phyloP scores from a whole-genome alignment of 345 rosid species.

The Corymbia maculata region DNA sequence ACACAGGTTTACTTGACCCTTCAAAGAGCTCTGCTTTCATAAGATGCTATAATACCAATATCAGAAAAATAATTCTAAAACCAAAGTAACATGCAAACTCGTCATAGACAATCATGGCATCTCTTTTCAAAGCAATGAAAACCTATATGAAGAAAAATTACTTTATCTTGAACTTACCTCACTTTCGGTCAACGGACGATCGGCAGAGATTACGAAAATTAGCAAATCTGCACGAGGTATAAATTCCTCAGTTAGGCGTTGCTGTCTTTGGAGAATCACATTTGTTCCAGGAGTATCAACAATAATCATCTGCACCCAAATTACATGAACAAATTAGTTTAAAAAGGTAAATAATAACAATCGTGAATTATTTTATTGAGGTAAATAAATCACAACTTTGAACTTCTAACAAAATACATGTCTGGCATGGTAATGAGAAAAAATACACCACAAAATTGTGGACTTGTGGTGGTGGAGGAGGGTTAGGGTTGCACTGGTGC shows the following conservation, averaged over 20 bases:
- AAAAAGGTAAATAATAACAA: neutral
- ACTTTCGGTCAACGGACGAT: slow-evolving; percentile 93
- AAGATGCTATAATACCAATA: neutral
- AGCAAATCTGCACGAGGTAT: slow-evolving; percentile 93
- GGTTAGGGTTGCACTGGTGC: neutral
- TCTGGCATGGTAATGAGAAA: neutral
- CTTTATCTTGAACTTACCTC: slow-evolving; percentile 45
- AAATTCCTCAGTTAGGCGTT: slow-evolving; percentile 92
- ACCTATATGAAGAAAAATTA: neutral
- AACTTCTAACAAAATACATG: neutral
- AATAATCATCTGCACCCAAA: slow-evolving; percentile 59
- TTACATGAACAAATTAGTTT: neutral
- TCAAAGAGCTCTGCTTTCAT: neutral
- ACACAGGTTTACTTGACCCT: neutral
- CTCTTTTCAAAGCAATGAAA: neutral
- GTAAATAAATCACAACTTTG: neutral
- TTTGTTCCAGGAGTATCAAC: slow-evolving; percentile 97
- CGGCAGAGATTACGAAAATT: slow-evolving; percentile 91
- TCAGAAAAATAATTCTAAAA: neutral
- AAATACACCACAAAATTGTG: neutral
- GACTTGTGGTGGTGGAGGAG: neutral
- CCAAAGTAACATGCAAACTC: neutral
- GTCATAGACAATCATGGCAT: neutral
- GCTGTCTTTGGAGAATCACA: slow-evolving; percentile 96
- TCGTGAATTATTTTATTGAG: neutral